Percentiles rank a stretch among this genome's conserved stretches.
Evolutionary conservation across 306 rosid species (phyloP).

Genomic region (Castanea sativa): DNA sequence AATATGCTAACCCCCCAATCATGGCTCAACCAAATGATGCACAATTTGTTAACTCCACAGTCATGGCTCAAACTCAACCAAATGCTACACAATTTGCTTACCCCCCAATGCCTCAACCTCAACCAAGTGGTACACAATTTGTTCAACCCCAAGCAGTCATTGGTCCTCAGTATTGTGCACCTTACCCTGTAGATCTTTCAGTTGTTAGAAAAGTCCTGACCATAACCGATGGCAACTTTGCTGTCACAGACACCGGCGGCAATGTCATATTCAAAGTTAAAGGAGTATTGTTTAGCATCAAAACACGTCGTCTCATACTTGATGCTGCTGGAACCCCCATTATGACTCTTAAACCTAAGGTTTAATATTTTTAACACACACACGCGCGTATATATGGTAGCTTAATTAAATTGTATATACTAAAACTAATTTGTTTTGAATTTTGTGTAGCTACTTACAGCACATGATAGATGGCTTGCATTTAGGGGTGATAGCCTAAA

Average conservation of each 20-base stretch:
- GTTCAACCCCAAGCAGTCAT: slow-evolving; percentile 19
- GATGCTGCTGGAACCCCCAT: slow-evolving; percentile 45
- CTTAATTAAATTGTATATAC: too few relatives aligned
- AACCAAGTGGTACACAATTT: too few relatives aligned
- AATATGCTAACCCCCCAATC: not conserved
- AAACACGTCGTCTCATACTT: slow-evolving; percentile 30
- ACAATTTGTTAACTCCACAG: not conserved
- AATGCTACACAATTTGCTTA: too few relatives aligned
- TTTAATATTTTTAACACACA: not conserved
- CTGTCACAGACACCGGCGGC: slow-evolving; percentile 39
- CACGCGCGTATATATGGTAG: too few relatives aligned
- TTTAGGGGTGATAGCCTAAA: slow-evolving; percentile 34
- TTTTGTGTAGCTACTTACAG: slow-evolving; percentile 24
- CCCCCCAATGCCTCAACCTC: not conserved
- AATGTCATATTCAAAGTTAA: slow-evolving; percentile 42
- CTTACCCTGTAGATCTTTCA: slow-evolving; percentile 33
- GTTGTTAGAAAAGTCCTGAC: slow-evolving; percentile 37
- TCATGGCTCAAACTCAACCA: slow-evolving; percentile 3
- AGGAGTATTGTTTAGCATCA: slow-evolving; percentile 20
- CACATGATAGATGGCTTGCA: slow-evolving; percentile 39
- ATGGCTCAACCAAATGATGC: too few relatives aligned
- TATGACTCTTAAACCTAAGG: slow-evolving; percentile 39
- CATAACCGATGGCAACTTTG: slow-evolving; percentile 32
- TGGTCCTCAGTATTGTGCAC: slow-evolving; percentile 40
- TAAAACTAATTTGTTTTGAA: too few relatives aligned